A percentile compares a stretch with the other conserved stretches of the same genome.
These are phyloP conservation scores for Suillus hirtellus DNA, from an alignment of 768 basidiomycete species.

Conservation along the genomic window DNA sequence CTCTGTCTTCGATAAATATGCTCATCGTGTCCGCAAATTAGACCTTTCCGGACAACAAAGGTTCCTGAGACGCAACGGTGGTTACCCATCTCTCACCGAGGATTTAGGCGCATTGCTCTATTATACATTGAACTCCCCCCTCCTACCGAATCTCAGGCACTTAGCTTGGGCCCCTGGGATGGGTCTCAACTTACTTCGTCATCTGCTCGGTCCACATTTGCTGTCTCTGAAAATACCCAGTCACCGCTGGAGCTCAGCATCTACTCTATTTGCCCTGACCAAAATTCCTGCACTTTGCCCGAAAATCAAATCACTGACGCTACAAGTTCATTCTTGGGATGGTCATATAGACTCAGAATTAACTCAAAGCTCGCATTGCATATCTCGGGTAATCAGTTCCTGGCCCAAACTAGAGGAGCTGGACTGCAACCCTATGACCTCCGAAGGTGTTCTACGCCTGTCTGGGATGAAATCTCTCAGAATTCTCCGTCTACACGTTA, in stretches of 20 bases:
- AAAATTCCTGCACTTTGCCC: constrained; percentile 3
- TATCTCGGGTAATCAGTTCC: constrained; percentile 1
- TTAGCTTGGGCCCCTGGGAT: constrained; percentile 4
- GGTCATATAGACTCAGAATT: not conserved
- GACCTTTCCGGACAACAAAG: constrained; percentile 1
- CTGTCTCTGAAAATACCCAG: constrained; percentile 4
- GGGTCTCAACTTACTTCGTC: constrained; percentile 2
- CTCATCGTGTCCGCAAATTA: constrained; percentile 3
- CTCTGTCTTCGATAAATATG: constrained; percentile 3
- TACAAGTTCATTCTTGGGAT: constrained; percentile 1
- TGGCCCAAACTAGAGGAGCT: constrained; percentile 6
- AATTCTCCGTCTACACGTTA: not conserved
- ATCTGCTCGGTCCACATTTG: constrained; percentile 5
- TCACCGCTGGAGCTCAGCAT: not conserved
- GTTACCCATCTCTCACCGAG: not conserved
- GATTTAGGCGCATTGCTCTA: constrained; percentile 6
- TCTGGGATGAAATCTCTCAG: not conserved
- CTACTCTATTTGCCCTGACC: constrained; percentile 1
- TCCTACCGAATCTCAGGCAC: constrained; percentile 4
- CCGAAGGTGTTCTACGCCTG: not conserved
- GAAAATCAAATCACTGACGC: constrained; percentile 1
- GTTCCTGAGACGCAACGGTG: not conserved
- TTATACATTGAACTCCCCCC: not conserved
- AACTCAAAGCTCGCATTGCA: not conserved
- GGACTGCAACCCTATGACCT: constrained; percentile 2